These are phyloP conservation scores for Neolentinus lepideus DNA, from an alignment of 1,284 basidiomycete species.

Conservation along the genomic window DNA sequence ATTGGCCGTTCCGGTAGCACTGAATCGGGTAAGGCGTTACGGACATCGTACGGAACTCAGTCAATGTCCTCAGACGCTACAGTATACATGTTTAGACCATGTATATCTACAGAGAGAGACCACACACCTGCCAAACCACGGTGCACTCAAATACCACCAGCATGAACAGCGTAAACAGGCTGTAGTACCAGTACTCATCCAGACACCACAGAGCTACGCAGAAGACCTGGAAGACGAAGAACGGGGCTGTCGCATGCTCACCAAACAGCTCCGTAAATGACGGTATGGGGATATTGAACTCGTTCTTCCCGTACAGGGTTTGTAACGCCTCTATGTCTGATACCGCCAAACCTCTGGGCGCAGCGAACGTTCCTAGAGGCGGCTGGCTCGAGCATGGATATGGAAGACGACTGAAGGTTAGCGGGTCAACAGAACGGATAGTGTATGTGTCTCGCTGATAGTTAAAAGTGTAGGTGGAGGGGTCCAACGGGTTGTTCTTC, in stretches of 20 bases:
- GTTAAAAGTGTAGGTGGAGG: constrained; percentile 76
- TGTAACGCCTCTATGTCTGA: constrained; percentile 36
- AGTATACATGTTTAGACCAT: constrained; percentile 1
- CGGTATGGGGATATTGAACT: constrained; percentile 93
- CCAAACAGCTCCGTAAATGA: constrained; percentile 83
- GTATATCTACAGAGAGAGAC: neutral
- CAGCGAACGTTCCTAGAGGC: constrained; percentile 60
- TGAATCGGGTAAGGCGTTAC: constrained; percentile 84
- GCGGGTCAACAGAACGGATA: constrained; percentile 48
- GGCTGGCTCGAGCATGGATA: constrained; percentile 84
- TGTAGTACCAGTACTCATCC: constrained; percentile 98
- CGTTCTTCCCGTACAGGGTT: constrained; percentile 79
- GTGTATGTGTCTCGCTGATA: constrained; percentile 97
- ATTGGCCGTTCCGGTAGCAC: constrained; percentile 74
- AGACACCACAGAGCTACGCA: constrained; percentile 94
- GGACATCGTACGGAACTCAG: constrained; percentile 94
- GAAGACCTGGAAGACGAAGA: constrained; percentile 96
- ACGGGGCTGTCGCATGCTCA: constrained; percentile 91
- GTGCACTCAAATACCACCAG: constrained; percentile 95
- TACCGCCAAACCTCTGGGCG: constrained; percentile 39
- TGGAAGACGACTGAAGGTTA: constrained; percentile 76
- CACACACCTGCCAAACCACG: constrained; percentile 86
- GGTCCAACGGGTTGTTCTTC: constrained; percentile 51
- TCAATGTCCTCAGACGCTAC: constrained; percentile 82
- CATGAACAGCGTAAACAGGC: constrained; percentile 95